phyloP scores from a whole-genome alignment of 2,329 filamentous ascomycete genomes.

The Orbilia oligospora region DNA sequence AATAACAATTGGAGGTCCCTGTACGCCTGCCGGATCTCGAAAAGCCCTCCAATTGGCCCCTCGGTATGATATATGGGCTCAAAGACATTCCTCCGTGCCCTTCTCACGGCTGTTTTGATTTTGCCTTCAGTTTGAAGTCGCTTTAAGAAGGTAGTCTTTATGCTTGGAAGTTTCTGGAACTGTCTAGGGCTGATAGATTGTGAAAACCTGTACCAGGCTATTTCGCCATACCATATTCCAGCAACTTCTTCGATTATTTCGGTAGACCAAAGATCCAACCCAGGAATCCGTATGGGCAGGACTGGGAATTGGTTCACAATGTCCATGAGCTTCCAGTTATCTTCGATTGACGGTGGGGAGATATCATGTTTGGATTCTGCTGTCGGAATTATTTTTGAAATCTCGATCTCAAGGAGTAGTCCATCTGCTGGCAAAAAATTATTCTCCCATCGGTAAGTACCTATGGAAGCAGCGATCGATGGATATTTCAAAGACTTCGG shows the following conservation, averaged over 20 bases:
- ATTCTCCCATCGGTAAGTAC: constrained; percentile 2
- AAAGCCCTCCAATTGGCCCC: constrained; percentile 16
- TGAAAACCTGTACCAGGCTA: constrained; percentile 45
- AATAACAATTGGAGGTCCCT: constrained; percentile 22
- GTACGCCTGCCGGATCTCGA: constrained; percentile 36
- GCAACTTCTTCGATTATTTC: constrained; percentile 33
- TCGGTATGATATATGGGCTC: constrained; percentile 22
- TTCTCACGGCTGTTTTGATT: constrained; percentile 4
- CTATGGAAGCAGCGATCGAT: constrained; percentile 18
- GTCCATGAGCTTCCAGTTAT: constrained; percentile 3
- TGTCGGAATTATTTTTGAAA: constrained; percentile 20
- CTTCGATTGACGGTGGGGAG: background rate
- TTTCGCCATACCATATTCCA: constrained; percentile 39
- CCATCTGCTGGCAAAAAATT: constrained; percentile 8
- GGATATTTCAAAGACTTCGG: constrained; percentile 2
- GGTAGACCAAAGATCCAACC: constrained; percentile 26
- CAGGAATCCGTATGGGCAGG: constrained; percentile 18
- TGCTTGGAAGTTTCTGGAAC: background rate
- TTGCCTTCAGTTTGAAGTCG: constrained; percentile 21
- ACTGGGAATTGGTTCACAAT: constrained; percentile 34
- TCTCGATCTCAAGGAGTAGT: constrained; percentile 29
- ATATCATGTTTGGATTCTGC: background rate
- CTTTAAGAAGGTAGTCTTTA: constrained; percentile 18
- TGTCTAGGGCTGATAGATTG: background rate
- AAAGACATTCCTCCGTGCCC: constrained; percentile 16